Evolutionary conservation across 305 asterid species (phyloP).

Genomic region (Nicotiana rustica): DNA sequence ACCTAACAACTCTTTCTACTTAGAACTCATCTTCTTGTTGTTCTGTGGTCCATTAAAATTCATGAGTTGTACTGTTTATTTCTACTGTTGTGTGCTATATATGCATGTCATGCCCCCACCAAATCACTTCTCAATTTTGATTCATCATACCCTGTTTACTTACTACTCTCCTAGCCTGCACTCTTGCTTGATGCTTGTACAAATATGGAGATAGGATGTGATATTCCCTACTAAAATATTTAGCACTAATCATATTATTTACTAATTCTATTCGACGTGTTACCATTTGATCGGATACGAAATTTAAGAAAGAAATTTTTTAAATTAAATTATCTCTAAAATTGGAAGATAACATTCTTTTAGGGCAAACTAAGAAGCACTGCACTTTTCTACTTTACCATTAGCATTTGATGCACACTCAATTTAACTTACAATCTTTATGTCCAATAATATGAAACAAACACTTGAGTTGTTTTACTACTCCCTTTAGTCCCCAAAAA

Average conservation of each 20-base stretch:
- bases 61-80: slow-evolving; percentile 44
- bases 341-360: no score
- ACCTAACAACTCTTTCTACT: slow-evolving; percentile 63
- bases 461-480: no score
- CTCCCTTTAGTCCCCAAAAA: neutral
- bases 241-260: neutral
- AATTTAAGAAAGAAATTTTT: no score
- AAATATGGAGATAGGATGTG: neutral
- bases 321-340: no score
- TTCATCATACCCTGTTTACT: neutral
- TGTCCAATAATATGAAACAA: neutral
- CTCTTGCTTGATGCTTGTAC: slow-evolving; percentile 17
- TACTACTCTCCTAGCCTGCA: neutral
- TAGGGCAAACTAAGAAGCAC: no score
- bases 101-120: slow-evolving; percentile 40
- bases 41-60: slow-evolving; percentile 43
- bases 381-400: no score
- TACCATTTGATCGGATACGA: no score
- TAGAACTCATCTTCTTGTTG: slow-evolving; percentile 37
- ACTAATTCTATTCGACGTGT: no score
- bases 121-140: slow-evolving; percentile 37
- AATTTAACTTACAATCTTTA: neutral
- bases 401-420: neutral
- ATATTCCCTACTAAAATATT: neutral
- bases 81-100: slow-evolving; percentile 24